Conservation (phyloP, 1,139 yeast species). For the Kodamaea derodonti region DNA sequence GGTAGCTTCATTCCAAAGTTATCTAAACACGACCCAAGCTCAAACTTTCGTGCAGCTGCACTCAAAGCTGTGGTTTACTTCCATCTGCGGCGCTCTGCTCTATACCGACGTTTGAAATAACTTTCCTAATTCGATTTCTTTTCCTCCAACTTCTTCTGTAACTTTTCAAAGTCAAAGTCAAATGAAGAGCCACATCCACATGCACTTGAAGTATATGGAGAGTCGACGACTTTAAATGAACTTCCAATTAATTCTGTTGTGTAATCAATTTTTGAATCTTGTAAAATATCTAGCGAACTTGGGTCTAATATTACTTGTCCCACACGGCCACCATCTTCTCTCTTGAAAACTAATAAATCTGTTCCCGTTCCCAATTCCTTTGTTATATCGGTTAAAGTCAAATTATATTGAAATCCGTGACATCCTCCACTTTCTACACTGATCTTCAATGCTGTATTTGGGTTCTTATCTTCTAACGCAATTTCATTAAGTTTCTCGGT, state of each 20-base stretch:
- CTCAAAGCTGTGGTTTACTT: no score
- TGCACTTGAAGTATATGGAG: constrained; percentile 84
- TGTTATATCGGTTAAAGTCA: constrained; percentile 53
- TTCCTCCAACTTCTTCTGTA: constrained; percentile 21
- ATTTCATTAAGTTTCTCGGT: constrained; percentile 52
- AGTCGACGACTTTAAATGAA: constrained; percentile 85
- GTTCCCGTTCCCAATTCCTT: constrained; percentile 39
- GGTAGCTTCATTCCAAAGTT: no score
- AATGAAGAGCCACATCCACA: constrained; percentile 98
- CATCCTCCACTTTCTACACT: constrained; percentile 98
- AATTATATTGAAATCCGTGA: constrained; percentile 91
- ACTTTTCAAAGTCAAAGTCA: constrained; percentile 74
- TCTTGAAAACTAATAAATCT: constrained; percentile 54
- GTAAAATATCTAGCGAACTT: constrained; percentile 72
- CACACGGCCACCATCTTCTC: constrained; percentile 40
- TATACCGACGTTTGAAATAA: no score
- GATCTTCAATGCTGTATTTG: constrained; percentile 63
- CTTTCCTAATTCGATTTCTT: no score
- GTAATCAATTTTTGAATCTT: constrained; percentile 85
- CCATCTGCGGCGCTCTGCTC: no score
- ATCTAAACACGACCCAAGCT: no score
- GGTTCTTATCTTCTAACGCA: constrained; percentile 53
- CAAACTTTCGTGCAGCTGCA: no score
- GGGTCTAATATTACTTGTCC: constrained; percentile 78
- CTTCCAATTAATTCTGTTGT: constrained; percentile 93